Evolutionary conservation across 2,329 filamentous ascomycete species (phyloP), one percentile per base, ranked within the genome.

Genomic region (Beauveria australis): DNA sequence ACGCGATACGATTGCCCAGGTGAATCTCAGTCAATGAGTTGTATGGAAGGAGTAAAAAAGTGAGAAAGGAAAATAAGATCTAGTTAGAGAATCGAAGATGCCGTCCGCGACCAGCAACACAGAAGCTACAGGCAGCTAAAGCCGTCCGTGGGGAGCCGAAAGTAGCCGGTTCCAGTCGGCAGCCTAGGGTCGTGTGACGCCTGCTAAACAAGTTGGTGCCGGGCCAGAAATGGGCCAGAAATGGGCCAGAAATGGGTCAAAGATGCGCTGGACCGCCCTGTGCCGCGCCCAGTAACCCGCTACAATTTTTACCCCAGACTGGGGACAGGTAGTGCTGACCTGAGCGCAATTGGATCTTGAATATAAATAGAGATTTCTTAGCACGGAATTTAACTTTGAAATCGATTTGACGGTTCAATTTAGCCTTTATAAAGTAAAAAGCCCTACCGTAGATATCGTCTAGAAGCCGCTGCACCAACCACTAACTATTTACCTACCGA

Each of bases 121-220:
- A 57, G 40, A 26, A 19, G 64, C 37, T 60, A 52, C 44, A 22
- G 19, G 14, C 44, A 40, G 48, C 60, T 28, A 44, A 60, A 51
- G 53, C 61, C 59, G 68, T 65, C 71, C 70, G 70, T 64, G 66
- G 68, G 66, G 69, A 72, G 68, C 71, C 71, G 71, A 66, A 65
- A 66, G 65, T 73, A 73, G 65, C 70, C 71, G 59, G 22, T 59
- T 52, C 47, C 47, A 51, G 47, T 30, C 22, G 24, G 26, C 24
- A 7, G 7, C 12, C 37, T 24, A n/a, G n/a, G n/a, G 53, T 57
- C 44, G 43, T 56, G 54, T 56, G 54, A 58, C 30, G 44, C n/a
- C 33, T 30, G 19, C 33, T 16, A 14, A 26, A 53, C 14, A 53
- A 19, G 7, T 9, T 19, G n/a, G 52, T 22, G 22, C 22, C 22